These are phyloP conservation scores for Barnettozyma botsteinii DNA, from an alignment of 805 yeast species.

Conservation along the genomic window DNA sequence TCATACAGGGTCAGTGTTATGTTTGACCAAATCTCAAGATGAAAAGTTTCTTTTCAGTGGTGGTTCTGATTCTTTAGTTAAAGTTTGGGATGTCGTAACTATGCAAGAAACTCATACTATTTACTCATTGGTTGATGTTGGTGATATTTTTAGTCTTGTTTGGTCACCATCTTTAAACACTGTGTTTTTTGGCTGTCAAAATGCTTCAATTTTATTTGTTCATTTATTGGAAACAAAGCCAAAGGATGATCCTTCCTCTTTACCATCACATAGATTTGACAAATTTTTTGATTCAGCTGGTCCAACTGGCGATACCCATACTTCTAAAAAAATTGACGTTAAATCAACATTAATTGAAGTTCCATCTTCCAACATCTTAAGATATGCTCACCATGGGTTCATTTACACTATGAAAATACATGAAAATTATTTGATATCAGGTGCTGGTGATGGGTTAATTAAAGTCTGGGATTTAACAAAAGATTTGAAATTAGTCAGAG, in stretches of 20 bases:
- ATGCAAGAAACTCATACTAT: conserved; percentile 58
- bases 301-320: conserved; percentile 52
- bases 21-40: conserved; percentile 48
- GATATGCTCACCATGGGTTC: conserved; percentile 90
- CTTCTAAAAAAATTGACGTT: conserved; percentile 1
- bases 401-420: conserved; percentile 54
- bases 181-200: conserved; percentile 84
- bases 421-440: conserved; percentile 46
- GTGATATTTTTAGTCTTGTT: conserved; percentile 82
- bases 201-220: conserved; percentile 80
- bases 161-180: conserved; percentile 58
- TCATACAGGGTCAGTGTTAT: conserved; percentile 71
- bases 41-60: conserved; percentile 71
- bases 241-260: conserved; percentile 29
- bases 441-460: conserved; percentile 90
- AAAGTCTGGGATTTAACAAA: conserved; percentile 63
- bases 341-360: conserved; percentile 51
- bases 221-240: conserved; percentile 28
- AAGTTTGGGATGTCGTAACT: conserved; percentile 66
- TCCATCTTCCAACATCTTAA: conserved; percentile 56
- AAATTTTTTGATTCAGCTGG: conserved; percentile 88
- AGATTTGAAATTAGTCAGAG: conserved; percentile 24
- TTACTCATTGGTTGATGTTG: conserved; percentile 82
- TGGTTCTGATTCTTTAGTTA: conserved; percentile 84
- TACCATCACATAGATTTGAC: conserved; percentile 68